Evolutionary conservation across 139 green algal genomes (phyloP), one percentile per base, ranked within the genome.

Genomic region (Klebsormidium nitens): DNA sequence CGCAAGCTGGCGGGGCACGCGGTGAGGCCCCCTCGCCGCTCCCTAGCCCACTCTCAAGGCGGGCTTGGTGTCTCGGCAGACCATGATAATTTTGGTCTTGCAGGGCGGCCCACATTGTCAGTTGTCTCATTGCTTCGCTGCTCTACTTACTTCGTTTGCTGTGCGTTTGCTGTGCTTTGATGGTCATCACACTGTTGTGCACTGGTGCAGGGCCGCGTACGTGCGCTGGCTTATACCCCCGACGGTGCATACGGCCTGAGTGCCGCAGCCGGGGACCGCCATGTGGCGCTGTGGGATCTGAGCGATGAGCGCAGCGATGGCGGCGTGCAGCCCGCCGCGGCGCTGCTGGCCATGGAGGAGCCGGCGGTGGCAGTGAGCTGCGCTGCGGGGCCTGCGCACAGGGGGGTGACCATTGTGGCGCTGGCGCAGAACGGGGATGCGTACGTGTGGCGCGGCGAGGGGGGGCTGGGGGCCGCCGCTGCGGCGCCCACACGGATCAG

Each of bases 211-310:
- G 6, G 23, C 5, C 26, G 34, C 4, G 66, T 74, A 23, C 55
- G 42, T 26, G 56, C 66, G 0, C 44, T 85, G 1, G 64, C 64
- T 0, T 90, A 88, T 47, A 62, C 74, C 0, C 80, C 84, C 3
- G 66, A 71, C 39, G 79, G 78, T 11, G 36, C 6, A 6, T 60
- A 85, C 64, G 84, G 82, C 1, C 64, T 88, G 23, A 87, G 85
- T 28, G 78, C 81, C 19, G 78, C 68, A 6, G 34, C 46, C 3
- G 79, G 81, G 2, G 86, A 91, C 74, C 76, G 81, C 0, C 72
- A 84, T 19, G 75, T 91, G 5, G 81, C 84, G 0, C 44, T 91
- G 1, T 91, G 86, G 86, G n/a, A n/a, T n/a, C n/a, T n/a, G n/a
- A 40, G 6, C 40, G 72, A 55, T 8, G 55, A 57, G 17, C 5